Evolutionary conservation across 805 yeast species (phyloP).

Genomic region (Wickerhamomyces queroliae): DNA sequence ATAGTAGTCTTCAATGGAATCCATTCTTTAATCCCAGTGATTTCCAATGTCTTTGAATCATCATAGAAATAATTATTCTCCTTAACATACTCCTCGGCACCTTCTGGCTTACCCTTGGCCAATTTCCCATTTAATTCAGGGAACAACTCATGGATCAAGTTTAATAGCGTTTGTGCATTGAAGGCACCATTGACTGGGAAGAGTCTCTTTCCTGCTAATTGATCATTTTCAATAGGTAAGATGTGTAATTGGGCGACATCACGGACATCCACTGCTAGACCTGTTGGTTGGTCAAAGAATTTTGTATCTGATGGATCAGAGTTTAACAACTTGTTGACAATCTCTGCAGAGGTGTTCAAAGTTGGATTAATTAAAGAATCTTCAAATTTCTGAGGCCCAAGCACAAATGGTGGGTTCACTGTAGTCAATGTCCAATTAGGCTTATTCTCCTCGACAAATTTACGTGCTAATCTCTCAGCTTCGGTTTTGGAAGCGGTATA

Average conservation of each 20-base stretch:
- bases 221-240: constrained; percentile 25
- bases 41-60: constrained; percentile 12
- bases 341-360: constrained; percentile 30
- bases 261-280: constrained; percentile 33
- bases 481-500: constrained; percentile 49
- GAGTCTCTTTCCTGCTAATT: constrained; percentile 24
- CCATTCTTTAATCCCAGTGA: constrained; percentile 18
- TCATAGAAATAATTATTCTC: constrained; percentile 8
- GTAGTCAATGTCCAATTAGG: constrained; percentile 32
- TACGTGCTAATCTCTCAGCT: constrained; percentile 57
- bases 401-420: constrained; percentile 45
- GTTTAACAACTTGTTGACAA: constrained; percentile 23
- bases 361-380: constrained; percentile 27
- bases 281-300: constrained; percentile 9
- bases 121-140: constrained; percentile 36
- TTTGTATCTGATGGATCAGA: constrained; percentile 24
- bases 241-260: constrained; percentile 42
- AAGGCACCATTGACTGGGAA: constrained; percentile 21
- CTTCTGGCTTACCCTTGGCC: constrained; percentile 34
- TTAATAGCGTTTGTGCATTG: constrained; percentile 19
- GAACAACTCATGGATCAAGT: constrained; percentile 27
- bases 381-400: constrained; percentile 49
- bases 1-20: constrained; percentile 34
- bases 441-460: constrained; percentile 26
- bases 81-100: constrained; percentile 13